Evolutionary conservation across 495 filamentous ascomycete genomes (phyloP).

Genomic region (Recurvomyces mirabilis): DNA sequence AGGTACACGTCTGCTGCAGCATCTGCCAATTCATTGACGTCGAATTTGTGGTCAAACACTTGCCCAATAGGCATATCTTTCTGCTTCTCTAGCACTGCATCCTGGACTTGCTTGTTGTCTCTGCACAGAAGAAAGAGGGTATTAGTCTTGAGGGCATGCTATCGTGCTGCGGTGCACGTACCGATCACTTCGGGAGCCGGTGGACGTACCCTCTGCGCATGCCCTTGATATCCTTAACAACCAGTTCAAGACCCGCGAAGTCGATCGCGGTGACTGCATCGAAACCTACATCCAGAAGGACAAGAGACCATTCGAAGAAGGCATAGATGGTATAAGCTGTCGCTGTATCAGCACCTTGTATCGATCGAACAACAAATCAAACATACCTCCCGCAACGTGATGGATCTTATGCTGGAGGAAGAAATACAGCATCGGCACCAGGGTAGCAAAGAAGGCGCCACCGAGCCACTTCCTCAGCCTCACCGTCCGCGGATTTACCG

Average conservation of each 20-base stretch:
- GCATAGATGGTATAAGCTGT: slow-evolving; percentile 95
- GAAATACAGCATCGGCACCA: slow-evolving; percentile 87
- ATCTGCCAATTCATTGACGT: slow-evolving; percentile 63
- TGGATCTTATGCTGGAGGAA: slow-evolving; percentile 99
- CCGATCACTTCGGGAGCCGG: slow-evolving; percentile 80
- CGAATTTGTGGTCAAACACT: slow-evolving; percentile 61
- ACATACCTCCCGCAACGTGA: slow-evolving; percentile 81
- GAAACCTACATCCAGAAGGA: slow-evolving; percentile 91
- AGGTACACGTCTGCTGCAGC: slow-evolving; percentile 84
- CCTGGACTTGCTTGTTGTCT: slow-evolving; percentile 51
- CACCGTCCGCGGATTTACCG: slow-evolving; percentile 69
- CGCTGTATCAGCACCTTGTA: not conserved
- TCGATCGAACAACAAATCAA: not conserved
- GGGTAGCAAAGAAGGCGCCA: slow-evolving; percentile 74
- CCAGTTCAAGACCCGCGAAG: slow-evolving; percentile 80
- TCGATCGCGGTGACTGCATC: slow-evolving; percentile 95
- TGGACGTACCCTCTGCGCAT: slow-evolving; percentile 97
- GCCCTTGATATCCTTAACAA: slow-evolving; percentile 80
- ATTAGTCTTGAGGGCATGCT: slow-evolving; percentile 1
- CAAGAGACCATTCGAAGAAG: slow-evolving; percentile 95
- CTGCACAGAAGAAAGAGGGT: slow-evolving; percentile 24
- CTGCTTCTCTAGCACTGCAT: slow-evolving; percentile 81
- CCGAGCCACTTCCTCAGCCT: slow-evolving; percentile 84
- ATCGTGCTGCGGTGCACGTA: slow-evolving; percentile 14
- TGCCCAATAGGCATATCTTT: slow-evolving; percentile 64